These are phyloP conservation scores for Aspergillus luchuensis DNA, from an alignment of 2,329 filamentous ascomycete genomes.

Conservation along the genomic window DNA sequence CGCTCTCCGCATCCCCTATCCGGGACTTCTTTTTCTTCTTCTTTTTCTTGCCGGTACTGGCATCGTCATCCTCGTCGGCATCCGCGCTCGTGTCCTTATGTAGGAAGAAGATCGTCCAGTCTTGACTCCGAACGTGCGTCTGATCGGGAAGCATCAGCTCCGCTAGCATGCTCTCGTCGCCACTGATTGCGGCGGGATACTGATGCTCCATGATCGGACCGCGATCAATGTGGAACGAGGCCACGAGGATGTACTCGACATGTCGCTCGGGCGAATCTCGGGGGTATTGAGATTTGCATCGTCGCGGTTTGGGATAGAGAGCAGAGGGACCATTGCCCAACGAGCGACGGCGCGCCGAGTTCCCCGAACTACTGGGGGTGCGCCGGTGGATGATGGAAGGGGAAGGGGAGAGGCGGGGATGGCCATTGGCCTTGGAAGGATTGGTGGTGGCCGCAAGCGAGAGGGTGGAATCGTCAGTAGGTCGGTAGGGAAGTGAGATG, in stretches of 20 bases:
- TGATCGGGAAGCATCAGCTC: constrained; percentile 98
- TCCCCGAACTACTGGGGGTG: constrained; percentile 51
- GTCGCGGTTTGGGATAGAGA: constrained; percentile 54
- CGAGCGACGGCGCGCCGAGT: constrained; percentile 42
- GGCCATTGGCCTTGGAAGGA: constrained; percentile 50
- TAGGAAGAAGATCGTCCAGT: constrained; percentile 99
- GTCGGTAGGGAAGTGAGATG: constrained; percentile 41
- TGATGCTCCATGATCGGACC: constrained; percentile 99
- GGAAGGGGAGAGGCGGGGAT: constrained; percentile 62
- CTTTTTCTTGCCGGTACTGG: constrained; percentile 48
- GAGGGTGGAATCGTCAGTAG: constrained; percentile 46
- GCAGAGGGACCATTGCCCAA: constrained; percentile 33
- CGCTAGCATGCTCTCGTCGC: constrained; percentile 96
- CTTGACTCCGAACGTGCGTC: constrained; percentile 88
- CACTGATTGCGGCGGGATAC: constrained; percentile 90
- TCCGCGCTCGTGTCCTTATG: constrained; percentile 90
- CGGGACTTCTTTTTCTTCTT: constrained; percentile 50
- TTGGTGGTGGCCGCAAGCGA: constrained; percentile 48
- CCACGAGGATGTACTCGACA: constrained; percentile 98
- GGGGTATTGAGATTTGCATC: constrained; percentile 73
- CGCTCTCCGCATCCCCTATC: constrained; percentile 48
- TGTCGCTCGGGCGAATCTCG: constrained; percentile 78
- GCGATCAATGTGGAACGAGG: constrained; percentile 94
- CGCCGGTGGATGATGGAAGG: constrained; percentile 56
- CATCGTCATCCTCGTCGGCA: constrained; percentile 71